Base-by-base conservation (phyloP, 768 basidiomycete genomes). In the Roridomyces roridus region DNA sequence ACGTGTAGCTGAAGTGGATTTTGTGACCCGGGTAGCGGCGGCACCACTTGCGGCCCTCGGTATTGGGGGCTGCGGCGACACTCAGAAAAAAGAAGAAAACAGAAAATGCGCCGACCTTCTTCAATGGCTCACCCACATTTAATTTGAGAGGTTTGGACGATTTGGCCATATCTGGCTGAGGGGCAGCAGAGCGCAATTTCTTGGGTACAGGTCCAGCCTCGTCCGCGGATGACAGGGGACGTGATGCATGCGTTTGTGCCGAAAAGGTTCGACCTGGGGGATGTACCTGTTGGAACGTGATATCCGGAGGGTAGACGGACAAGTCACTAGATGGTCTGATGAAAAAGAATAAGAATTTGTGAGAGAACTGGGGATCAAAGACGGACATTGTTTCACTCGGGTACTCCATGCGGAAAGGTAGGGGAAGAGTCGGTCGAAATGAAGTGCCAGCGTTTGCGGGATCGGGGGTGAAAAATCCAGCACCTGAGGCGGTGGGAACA, bases 81-180 rank as follows among this genome's bases (percentile, higher is more conserved):
- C 87, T 85, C 83, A 88, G 81, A 88, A 80, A 79, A 89, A 89
- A 85, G 81, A 87, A 88, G 85, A 89, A 82, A 82, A 86, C 88
- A 87, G 86, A 87, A 86, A 87, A 88, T 82, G 85, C 85, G 87
- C 89, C 85, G 90, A 87, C 91, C 90, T 92, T 92, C 89, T 90
- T 91, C 81, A 82, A 78, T 72, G 85, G 83, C 74, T 89, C 87
- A 76, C 88, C 87, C 67, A 80, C 72, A 69, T 76, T 76, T 66
- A 81, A 72, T 80, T 88, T 91, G 68, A 77, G 80, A 62, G 81
- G 72, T 72, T 87, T 87, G 47, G 79, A 71, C 55, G 75, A 69
- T 71, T 84, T 86, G 59, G 76, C 72, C 65, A 67, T 71, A 70
- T 83, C 80, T 59, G 78, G 74, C 60, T 84, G 84, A 57, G 80